Evolutionary conservation across 331 rosid genomes (phyloP), one percentile per base, ranked within the genome.

Genomic region (Rhamnella rubrinervis): DNA sequence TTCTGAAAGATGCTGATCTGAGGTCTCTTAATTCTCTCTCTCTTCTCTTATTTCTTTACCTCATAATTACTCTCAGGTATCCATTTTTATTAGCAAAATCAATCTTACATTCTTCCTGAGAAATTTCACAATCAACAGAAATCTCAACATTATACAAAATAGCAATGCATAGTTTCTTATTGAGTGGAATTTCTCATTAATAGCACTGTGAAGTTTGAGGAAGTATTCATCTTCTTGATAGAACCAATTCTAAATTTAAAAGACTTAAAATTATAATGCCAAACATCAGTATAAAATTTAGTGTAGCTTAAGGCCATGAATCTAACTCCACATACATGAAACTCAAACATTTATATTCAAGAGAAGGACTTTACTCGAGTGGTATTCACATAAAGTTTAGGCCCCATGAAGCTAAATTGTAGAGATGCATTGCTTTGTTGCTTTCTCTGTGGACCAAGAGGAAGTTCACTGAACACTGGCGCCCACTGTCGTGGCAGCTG

Each of bases 401-500:
- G 93, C 38, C 98, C 97, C 88, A 93, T 63, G 70, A 93, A 88
- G 85, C 98, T 93, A 82, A 93, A 93, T 85, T 90, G 98, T 56
- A 93, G 84, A 75, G 97, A 90, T 63, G 86, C 69, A 82, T 72
- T 81, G 78, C 86, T 80, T 57, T 84, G 88, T 56, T 85, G 96
- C 80, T 84, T 93, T 75, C 96, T 75, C 74, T 93, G 98, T 35
- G 97, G 98, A 72, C 98, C 98, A 75, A 93, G 98, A 28, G 98
- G 98, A 77, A 93, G 98, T 38, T 93, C 98, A 38, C 96, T 90
- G 84, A 90, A 93, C 65, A 93, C 88, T 63, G 97, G 98, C 47
- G 98, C 98, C 98, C 98, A 93, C 78, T 88, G 98, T 83, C 97
- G 84, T 37, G 98, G 97, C 46, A 93, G 86, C 85, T 93, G 98